Evolutionary conservation across 176 grass and related monocot species (phyloP).

Genomic region (Bolboschoenus planiculmis): DNA sequence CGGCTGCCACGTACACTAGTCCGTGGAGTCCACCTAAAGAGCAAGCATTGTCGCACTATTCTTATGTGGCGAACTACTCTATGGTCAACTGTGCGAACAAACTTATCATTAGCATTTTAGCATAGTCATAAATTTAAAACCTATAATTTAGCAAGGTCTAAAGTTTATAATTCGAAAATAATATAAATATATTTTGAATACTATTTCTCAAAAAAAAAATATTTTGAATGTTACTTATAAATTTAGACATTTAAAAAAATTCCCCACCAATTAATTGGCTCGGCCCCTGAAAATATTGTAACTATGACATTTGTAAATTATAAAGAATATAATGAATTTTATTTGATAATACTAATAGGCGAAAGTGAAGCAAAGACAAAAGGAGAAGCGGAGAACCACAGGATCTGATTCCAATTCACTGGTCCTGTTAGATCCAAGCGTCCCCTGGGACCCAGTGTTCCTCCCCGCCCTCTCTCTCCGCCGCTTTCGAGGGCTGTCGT

Average conservation of each 20-base stretch:
- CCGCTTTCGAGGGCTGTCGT: slow-evolving; percentile 18
- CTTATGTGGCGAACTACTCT: not conserved
- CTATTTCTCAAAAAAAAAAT: too few species aligned
- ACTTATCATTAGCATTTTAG: not conserved
- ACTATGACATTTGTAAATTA: too few species aligned
- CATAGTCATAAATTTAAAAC: not conserved
- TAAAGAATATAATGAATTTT: too few species aligned
- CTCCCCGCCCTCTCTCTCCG: not conserved
- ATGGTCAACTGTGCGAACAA: not conserved
- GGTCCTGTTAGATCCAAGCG: not conserved
- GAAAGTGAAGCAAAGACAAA: not conserved
- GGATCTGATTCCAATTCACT: not conserved
- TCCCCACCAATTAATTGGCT: too few species aligned
- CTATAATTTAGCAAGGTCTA: too few species aligned
- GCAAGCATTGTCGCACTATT: not conserved
- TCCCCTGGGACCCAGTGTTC: not conserved
- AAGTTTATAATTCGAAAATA: too few species aligned
- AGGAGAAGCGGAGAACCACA: not conserved
- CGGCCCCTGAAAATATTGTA: too few species aligned
- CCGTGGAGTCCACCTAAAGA: not conserved
- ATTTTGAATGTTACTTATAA: too few species aligned
- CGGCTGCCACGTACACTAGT: not conserved
- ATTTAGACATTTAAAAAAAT: too few species aligned
- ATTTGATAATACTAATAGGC: too few species aligned
- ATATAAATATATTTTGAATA: too few species aligned